Base-by-base conservation (phyloP, 31 red algal genomes). In the Odonthalia washingtoniensis region DNA sequence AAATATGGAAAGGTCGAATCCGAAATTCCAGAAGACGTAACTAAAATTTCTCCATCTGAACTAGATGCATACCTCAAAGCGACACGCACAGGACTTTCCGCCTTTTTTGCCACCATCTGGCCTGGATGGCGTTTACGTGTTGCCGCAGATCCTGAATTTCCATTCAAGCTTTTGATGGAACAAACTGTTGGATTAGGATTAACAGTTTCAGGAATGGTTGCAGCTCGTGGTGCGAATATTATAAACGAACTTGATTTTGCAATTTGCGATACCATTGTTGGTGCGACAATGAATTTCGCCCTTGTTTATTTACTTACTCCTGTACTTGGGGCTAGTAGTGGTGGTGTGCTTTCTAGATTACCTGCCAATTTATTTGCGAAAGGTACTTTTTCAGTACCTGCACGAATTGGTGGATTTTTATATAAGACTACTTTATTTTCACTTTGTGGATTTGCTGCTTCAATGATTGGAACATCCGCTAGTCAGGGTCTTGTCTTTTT, bases 131-230 rank as follows among this genome's bases (percentile, higher is more conserved):
- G 85, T 26, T 65, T 82, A 16, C 88, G 92, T 53, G 78, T 94
- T 5, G 77, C 86, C 1, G 93, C 88, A 28, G 96, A 98, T 79
- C 84, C 90, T 21, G 75, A 94, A 4, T 98, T 98, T 60, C 87
- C 88, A 36, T 98, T 98, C 84, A 98, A 98, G 70, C 65, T 98
- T 42, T 68, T 90, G 17, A 98, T 98, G 96, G 96, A 98, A 80
- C 85, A 94, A 65, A 95, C 96, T 37, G 82, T 98, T 21, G 96
- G 96, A 1, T 73, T 98, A 1, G 86, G 90, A 16, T 82, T 98
- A 31, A 90, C 91, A 16, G 87, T 83, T 37, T 89, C 91, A 17
- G 96, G 96, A 31, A 92, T 98, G 90, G 73, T 98, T n/a, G 90
- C 93, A 5, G 96, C 96, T 33, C 81, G 93, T 34, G 96, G 96